Conservation (phyloP, 2,329 filamentous ascomycete genomes). For the Nigrograna mackinnonii region DNA sequence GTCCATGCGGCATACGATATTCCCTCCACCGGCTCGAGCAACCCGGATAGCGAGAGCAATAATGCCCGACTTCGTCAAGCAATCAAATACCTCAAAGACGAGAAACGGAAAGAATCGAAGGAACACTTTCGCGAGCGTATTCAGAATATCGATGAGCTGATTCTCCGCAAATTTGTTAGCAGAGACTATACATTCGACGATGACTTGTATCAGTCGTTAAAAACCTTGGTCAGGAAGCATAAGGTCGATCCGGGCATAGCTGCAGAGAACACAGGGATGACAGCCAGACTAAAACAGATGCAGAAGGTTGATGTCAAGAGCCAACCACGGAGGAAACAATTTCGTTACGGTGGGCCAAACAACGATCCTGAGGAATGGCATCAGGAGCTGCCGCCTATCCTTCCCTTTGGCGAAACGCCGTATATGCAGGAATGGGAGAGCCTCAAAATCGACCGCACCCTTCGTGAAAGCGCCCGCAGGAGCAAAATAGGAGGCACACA, state of each 20-base stretch:
- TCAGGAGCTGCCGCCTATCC: slow-evolving; percentile 17
- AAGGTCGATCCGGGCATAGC: too few species aligned
- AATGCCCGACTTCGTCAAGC: slow-evolving; percentile 28
- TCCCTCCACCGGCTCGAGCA: too few species aligned
- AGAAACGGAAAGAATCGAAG: slow-evolving; percentile 22
- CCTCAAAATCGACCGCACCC: slow-evolving; percentile 28
- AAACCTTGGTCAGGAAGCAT: slow-evolving; percentile 22
- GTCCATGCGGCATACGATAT: neutral
- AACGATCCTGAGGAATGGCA: slow-evolving; percentile 26
- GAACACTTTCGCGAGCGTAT: slow-evolving; percentile 20
- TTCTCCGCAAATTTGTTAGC: slow-evolving; percentile 16
- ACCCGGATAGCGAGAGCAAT: slow-evolving; percentile 17
- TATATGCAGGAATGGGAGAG: slow-evolving; percentile 33
- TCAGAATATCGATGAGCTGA: slow-evolving; percentile 27
- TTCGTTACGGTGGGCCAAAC: slow-evolving; percentile 26
- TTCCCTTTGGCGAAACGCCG: slow-evolving; percentile 32
- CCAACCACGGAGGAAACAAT: too few species aligned
- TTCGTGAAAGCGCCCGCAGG: slow-evolving; percentile 15
- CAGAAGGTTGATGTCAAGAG: too few species aligned
- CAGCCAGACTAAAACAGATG: too few species aligned
- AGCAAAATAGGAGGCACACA: neutral
- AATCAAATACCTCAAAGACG: slow-evolving; percentile 28
- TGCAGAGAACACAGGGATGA: too few species aligned
- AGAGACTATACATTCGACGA: slow-evolving; percentile 18
- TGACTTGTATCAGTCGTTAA: slow-evolving; percentile 21